Base-by-base conservation (phyloP, 163 green algal genomes). In the Prototheca wickerhamii region DNA sequence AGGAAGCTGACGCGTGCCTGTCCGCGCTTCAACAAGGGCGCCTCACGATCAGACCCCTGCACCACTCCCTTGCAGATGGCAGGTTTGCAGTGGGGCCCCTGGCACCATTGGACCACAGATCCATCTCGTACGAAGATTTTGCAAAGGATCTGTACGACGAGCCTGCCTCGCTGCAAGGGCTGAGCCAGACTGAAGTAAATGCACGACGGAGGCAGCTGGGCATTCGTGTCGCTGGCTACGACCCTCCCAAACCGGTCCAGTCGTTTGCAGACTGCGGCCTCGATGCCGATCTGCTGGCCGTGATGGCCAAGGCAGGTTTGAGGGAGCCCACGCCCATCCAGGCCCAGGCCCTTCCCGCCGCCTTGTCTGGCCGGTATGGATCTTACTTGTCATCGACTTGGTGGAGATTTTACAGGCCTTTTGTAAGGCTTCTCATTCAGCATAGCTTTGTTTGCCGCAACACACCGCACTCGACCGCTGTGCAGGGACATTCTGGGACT, bases 271-370 rank as follows among this genome's bases (percentile, higher is more conserved):
- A 96, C 63, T 87, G 76, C 46, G 76, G 84, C 50, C 91, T 95
- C 61, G 79, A 87, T 34, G 62, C 69, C 7, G 43, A 63, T 0
- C 76, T 96, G 32, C 60, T 90, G 33, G 44, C 66, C 25, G 87
- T 90, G 61, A 80, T 81, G 20, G 29, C 60, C n/a, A 68, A 65
- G 25, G 63, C 66, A 15, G 75, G 68, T 2, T 82, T 64, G 33
- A n/a, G 50, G 40, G 12, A 68, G 30, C 81, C 87, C 4, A 96
- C 89, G 18, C 73, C 92, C 12, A 96, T 98, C 63, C 91, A 98
- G 76, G 83, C 87, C 8, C 89, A 96, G 77, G 81, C 81, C 4
- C 95, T 93, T 82, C 89, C 91, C 3, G 81, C 92, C 18, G 88
- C 86, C 0, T 67, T 97, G 46, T 69, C 72, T 18, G 88, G 89